Conservation (phyloP, 192 early-diverging fungal species). For the Gryganskiella cystojenkinii region DNA sequence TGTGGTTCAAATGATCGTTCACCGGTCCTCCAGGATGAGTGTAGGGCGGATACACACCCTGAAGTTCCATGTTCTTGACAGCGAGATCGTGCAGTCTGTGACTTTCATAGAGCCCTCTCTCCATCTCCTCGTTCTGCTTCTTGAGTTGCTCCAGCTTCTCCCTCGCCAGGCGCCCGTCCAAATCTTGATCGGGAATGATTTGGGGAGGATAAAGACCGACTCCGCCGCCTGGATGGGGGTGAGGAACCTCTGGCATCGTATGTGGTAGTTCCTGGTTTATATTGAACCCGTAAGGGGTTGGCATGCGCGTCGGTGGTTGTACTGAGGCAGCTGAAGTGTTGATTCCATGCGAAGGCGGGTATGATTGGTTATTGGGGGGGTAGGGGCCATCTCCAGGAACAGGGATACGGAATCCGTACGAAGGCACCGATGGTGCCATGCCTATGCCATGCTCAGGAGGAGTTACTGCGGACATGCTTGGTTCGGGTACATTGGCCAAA, state of each 20-base stretch:
- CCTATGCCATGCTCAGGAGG: not conserved
- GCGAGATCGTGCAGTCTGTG: conserved; percentile 17
- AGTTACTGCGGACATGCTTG: not conserved
- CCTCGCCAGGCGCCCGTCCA: conserved; percentile 15
- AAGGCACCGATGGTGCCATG: too few relatives aligned
- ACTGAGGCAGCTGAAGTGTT: not conserved
- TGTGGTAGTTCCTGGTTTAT: conserved; percentile 10
- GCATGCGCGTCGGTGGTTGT: conserved; percentile 15
- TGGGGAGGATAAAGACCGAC: conserved; percentile 43
- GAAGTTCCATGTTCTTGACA: conserved; percentile 30
- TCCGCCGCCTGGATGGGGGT: too few relatives aligned
- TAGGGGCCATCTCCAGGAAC: not conserved
- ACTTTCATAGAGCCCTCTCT: conserved; percentile 15
- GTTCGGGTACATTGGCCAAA: not conserved
- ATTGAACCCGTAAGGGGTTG: conserved; percentile 14
- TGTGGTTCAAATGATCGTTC: conserved; percentile 11
- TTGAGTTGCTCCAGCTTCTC: conserved; percentile 40
- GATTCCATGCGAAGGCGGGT: conserved; percentile 4
- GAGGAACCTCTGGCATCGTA: conserved; percentile 7
- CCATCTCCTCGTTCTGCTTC: conserved; percentile 30
- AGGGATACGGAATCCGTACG: not conserved
- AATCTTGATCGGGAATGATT: conserved; percentile 31
- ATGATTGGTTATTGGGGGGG: not conserved
- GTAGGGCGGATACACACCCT: conserved; percentile 20
- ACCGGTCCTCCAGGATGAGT: not conserved